phyloP scores from a whole-genome alignment of 345 rosid species.

The Brassica cretica region DNA sequence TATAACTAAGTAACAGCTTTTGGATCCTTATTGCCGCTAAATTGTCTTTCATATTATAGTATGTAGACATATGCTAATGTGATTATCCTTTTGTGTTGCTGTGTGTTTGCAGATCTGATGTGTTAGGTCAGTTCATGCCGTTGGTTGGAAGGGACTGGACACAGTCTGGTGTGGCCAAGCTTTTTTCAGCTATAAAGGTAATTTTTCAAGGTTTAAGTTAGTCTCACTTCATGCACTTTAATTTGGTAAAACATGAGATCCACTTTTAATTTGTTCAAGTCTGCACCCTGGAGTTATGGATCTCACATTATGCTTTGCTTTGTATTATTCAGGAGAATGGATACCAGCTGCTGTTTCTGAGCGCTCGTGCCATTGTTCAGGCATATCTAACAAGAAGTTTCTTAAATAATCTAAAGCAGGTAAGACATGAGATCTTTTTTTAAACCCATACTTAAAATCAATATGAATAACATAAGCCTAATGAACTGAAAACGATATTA shows the following conservation, averaged over 20 bases:
- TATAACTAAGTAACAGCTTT: constrained; percentile 73
- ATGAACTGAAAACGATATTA: neutral
- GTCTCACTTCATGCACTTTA: neutral
- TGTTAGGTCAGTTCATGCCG: constrained; percentile 96
- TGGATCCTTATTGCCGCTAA: neutral
- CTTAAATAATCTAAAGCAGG: constrained; percentile 87
- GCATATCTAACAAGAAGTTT: constrained; percentile 85
- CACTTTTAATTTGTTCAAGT: neutral
- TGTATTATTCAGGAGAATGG: constrained; percentile 76
- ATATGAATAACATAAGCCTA: neutral
- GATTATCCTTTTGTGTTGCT: constrained; percentile 18
- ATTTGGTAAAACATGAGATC: neutral
- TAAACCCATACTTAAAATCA: neutral
- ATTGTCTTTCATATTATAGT: constrained; percentile 1
- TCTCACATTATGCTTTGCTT: constrained; percentile 14
- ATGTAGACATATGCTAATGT: neutral
- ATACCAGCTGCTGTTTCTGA: constrained; percentile 85
- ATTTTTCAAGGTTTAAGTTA: neutral
- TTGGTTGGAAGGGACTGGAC: constrained; percentile 97
- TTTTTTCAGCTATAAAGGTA: constrained; percentile 91
- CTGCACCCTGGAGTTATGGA: neutral
- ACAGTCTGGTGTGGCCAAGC: constrained; percentile 91
- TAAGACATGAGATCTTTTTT: constrained; percentile 19
- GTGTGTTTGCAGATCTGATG: constrained; percentile 78
- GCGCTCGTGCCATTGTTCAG: constrained; percentile 96